Evolutionary conservation across 495 filamentous ascomycete genomes (phyloP).

Genomic region (Aspergillus sclerotioniger): DNA sequence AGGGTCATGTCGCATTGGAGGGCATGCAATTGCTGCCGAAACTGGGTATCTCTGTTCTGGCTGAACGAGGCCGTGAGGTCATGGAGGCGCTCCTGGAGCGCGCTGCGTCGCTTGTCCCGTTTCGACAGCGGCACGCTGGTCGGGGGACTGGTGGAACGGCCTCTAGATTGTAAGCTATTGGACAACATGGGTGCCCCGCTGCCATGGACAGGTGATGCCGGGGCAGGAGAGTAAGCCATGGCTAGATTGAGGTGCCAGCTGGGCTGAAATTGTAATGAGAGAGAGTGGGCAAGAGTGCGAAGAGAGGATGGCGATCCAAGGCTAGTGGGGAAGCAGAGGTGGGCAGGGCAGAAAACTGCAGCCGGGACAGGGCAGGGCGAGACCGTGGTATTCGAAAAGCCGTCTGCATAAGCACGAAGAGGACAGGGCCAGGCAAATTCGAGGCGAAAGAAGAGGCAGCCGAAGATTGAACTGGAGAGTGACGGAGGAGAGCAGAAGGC

Average conservation of each 20-base stretch:
- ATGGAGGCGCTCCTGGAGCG: constrained; percentile 70
- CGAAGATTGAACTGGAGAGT: constrained; percentile 2
- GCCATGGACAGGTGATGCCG: constrained; percentile 32
- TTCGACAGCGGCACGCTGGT: constrained; percentile 59
- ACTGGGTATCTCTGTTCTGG: constrained; percentile 77
- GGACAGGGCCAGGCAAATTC: neutral
- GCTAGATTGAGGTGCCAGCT: constrained; percentile 15
- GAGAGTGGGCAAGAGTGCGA: constrained; percentile 3
- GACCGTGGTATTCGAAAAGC: neutral
- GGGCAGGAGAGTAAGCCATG: constrained; percentile 40
- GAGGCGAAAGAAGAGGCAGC: neutral
- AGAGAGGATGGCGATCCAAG: constrained; percentile 6
- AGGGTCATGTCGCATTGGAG: constrained; percentile 87
- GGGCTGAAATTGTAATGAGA: constrained; percentile 2
- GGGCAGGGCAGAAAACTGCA: neutral
- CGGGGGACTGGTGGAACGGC: constrained; percentile 38
- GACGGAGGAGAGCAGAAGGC: constrained; percentile 28
- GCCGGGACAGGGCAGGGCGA: neutral
- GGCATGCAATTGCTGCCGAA: constrained; percentile 82
- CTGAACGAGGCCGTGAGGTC: constrained; percentile 72
- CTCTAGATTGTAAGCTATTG: constrained; percentile 28
- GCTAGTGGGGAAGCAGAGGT: neutral
- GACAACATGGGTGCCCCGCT: constrained; percentile 21
- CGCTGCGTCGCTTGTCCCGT: constrained; percentile 82
- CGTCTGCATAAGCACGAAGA: constrained; percentile 1